Evolutionary conservation across 1,284 basidiomycete genomes (phyloP), one percentile per base, ranked within the genome.

Genomic region (Ganoderma boninense): DNA sequence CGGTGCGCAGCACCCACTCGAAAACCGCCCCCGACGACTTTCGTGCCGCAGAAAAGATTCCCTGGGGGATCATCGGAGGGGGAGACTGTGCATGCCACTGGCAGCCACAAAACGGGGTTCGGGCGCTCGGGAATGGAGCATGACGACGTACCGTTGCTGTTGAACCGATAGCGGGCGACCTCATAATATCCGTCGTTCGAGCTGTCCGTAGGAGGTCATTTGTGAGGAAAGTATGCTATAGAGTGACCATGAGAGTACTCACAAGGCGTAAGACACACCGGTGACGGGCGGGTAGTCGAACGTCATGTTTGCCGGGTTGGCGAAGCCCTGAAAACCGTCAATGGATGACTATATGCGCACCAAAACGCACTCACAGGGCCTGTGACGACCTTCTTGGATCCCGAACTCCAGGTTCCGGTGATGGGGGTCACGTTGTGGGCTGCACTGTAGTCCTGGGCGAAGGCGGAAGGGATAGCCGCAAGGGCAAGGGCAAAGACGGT

Each of bases 261-360:
- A 96, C 95, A 98, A 97, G 23, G 95, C 95, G 80, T 89, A 95
- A 5, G 93, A 92, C 29, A 97, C 87, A 52, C 97, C 97, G 7
- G 95, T 94, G 42, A 90, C 95, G 67, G 79, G 79, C 2, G 97
- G 96, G 79, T 96, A 96, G 59, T 70, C 90, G 82, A 98, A 98
- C 3, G 91, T 86, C 82, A 86, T 83, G 76, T 95, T 94, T 61
- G 88, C 86, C 1, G 97, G 96, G 78, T 92, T 90, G 57, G 93
- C 95, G 79, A 97, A 97, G 69, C 86, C 85, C 96, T 97, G 76
- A 18, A 23, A 62, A 44, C 20, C 13, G 54, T 69, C 20, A 68
- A 65, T 26, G 26, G 49, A 14, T 14, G 38, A 70, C 66, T 43
- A 38, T 67, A 46, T 57, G 35, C 11, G 29, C 65, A 11, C 29